A percentile compares a stretch with the other conserved stretches of the same genome.
Conservation (phyloP, 1,284 basidiomycete genomes). For the Leccinum insigne region DNA sequence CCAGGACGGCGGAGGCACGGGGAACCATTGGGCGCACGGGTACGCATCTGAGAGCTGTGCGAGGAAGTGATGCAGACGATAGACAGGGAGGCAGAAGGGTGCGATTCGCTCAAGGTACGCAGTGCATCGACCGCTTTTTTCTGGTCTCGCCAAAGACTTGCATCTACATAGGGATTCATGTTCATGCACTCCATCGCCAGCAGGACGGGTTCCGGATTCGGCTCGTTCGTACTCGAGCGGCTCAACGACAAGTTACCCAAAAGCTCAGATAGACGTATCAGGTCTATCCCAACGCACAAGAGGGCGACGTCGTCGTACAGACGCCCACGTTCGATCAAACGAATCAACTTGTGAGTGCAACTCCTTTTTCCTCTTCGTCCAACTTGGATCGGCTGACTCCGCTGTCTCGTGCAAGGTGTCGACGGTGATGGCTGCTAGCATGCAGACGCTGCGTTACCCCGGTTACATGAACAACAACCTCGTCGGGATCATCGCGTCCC, state of each 20-base stretch:
- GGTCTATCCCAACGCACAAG: conserved; percentile 94
- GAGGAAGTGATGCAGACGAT: conserved; percentile 99
- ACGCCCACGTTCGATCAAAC: conserved; percentile 95
- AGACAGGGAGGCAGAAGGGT: conserved; percentile 97
- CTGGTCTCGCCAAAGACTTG: not conserved
- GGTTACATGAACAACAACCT: conserved; percentile 99
- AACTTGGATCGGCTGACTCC: conserved; percentile 5
- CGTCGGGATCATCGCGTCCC: conserved; percentile 94
- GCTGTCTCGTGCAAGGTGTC: conserved; percentile 60
- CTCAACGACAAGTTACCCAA: conserved; percentile 94
- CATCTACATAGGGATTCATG: conserved; percentile 85
- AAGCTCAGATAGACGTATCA: conserved; percentile 99
- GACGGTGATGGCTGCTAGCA: conserved; percentile 96
- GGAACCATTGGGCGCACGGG: conserved; percentile 99
- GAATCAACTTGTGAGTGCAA: conserved; percentile 78
- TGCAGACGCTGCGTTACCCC: conserved; percentile 96
- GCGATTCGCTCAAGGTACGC: conserved; percentile 92
- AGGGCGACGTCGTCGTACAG: conserved; percentile 94
- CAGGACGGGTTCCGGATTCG: conserved; percentile 97
- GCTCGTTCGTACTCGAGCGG: conserved; percentile 95
- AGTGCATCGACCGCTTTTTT: not conserved
- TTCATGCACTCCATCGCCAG: conserved; percentile 98
- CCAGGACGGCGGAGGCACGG: conserved; percentile 96
- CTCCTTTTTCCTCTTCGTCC: not conserved
- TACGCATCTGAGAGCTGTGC: conserved; percentile 87